Evolutionary conservation across 2,329 filamentous ascomycete genomes (phyloP).

Genomic region (Lanzia echinophila): DNA sequence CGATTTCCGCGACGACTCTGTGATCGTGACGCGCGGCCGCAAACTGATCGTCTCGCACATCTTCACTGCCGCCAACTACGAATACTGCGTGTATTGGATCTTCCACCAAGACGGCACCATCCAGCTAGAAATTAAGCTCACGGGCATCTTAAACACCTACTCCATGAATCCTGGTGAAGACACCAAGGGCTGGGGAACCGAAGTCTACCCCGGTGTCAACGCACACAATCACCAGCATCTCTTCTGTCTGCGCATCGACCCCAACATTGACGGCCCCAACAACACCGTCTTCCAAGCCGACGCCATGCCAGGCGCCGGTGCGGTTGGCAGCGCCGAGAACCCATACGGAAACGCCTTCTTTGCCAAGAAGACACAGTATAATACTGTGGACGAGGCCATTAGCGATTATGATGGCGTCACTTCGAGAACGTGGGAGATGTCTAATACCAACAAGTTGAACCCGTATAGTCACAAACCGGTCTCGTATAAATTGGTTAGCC

Average conservation of each 20-base stretch:
- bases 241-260: constrained; percentile 83
- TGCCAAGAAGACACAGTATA: constrained; percentile 73
- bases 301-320: constrained; percentile 60
- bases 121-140: constrained; percentile 86
- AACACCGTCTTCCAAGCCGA: constrained; percentile 86
- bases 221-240: constrained; percentile 95
- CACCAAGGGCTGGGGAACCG: constrained; percentile 79
- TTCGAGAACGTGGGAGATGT: constrained; percentile 83
- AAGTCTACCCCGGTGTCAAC: constrained; percentile 85
- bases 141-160: constrained; percentile 90
- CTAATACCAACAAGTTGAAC: constrained; percentile 77
- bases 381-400: constrained; percentile 59
- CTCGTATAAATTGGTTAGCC: constrained; percentile 82
- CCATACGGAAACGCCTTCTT: constrained; percentile 87
- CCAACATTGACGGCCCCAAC: constrained; percentile 76
- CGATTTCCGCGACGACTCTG: constrained; percentile 85
- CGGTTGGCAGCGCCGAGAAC: constrained; percentile 76
- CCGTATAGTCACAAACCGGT: constrained; percentile 79
- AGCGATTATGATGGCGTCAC: constrained; percentile 78
- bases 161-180: constrained; percentile 74
- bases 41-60: constrained; percentile 86
- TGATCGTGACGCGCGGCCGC: constrained; percentile 76
- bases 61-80: constrained; percentile 94
- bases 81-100: constrained; percentile 84
- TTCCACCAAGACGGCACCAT: constrained; percentile 90